phyloP scores from a whole-genome alignment of 2,329 filamentous ascomycete species.

The Fusarium mexicanum region DNA sequence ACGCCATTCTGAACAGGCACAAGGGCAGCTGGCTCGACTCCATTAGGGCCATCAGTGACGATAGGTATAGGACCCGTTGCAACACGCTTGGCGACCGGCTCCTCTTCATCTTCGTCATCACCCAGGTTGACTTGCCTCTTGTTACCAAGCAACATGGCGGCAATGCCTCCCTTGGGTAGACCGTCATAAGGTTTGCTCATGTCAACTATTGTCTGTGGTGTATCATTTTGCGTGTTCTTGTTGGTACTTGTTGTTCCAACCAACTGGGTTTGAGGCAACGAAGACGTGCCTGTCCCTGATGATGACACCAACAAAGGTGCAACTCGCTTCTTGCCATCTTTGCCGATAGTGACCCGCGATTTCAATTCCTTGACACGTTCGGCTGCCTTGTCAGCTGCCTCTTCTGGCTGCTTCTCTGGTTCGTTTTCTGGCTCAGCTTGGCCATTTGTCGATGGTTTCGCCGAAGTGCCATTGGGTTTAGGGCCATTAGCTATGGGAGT shows the following conservation, averaged over 20 bases:
- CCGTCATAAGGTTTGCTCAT: constrained; percentile 94
- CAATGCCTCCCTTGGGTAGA: constrained; percentile 87
- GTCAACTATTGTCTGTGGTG: constrained; percentile 85
- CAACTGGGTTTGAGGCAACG: constrained; percentile 86
- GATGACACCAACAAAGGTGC: constrained; percentile 91
- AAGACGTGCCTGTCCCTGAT: constrained; percentile 86
- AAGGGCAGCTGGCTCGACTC: constrained; percentile 78
- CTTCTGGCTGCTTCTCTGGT: constrained; percentile 54
- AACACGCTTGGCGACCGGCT: constrained; percentile 60
- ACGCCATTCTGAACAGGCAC: constrained; percentile 68
- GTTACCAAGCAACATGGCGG: constrained; percentile 87
- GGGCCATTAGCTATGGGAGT: constrained; percentile 60
- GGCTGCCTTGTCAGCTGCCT: constrained; percentile 63
- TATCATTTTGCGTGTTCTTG: constrained; percentile 72
- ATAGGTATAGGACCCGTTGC: constrained; percentile 77
- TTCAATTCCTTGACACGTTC: constrained; percentile 74
- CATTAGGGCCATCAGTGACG: constrained; percentile 79
- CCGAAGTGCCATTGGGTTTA: constrained; percentile 53
- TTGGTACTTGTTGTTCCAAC: constrained; percentile 77
- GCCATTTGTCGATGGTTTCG: constrained; percentile 54
- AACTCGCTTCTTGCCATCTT: constrained; percentile 96
- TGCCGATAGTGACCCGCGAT: constrained; percentile 91
- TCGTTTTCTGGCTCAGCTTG: constrained; percentile 49
- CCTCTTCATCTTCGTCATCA: constrained; percentile 80
- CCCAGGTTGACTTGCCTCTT: constrained; percentile 83